Conservation (phyloP, 805 yeast genomes). For the Pichia scutulata region DNA sequence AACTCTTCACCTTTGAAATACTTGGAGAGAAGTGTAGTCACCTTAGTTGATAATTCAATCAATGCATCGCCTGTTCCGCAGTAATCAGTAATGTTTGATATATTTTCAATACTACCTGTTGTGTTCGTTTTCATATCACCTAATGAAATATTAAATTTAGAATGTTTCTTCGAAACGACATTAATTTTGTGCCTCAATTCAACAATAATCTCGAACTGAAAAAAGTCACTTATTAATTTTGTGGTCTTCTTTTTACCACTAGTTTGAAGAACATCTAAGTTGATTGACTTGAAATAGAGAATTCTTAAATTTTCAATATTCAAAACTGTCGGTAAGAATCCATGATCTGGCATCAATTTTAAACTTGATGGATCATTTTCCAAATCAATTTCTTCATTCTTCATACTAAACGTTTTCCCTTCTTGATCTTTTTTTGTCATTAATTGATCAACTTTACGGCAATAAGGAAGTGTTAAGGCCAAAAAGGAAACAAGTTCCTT, state of each 20-base stretch:
- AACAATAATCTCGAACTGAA: constrained; percentile 16
- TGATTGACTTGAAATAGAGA: constrained; percentile 17
- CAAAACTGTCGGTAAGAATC: constrained; percentile 2
- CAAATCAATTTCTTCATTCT: constrained; percentile 12
- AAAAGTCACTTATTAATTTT: constrained; percentile 17
- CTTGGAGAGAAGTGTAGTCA: constrained; percentile 6
- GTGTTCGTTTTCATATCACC: constrained; percentile 10
- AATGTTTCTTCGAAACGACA: constrained; percentile 18
- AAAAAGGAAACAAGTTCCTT: constrained; percentile 23
- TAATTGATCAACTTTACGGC: constrained; percentile 15
- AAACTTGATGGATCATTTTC: constrained; percentile 1
- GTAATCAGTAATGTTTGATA: background rate
- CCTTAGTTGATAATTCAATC: constrained; percentile 7
- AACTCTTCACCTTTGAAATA: constrained; percentile 18
- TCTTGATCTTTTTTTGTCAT: constrained; percentile 7
- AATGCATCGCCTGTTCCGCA: constrained; percentile 11
- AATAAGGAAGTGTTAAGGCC: constrained; percentile 25
- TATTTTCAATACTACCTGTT: background rate
- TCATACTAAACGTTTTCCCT: constrained; percentile 11
- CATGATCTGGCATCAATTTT: constrained; percentile 1
- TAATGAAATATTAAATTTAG: constrained; percentile 17
- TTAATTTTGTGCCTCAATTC: constrained; percentile 18
- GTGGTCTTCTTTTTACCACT: constrained; percentile 16
- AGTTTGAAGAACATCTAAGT: background rate
- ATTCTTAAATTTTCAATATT: constrained; percentile 19